Conservation (phyloP, 1,284 basidiomycete species). For the Apiotrichum laibachii region DNA sequence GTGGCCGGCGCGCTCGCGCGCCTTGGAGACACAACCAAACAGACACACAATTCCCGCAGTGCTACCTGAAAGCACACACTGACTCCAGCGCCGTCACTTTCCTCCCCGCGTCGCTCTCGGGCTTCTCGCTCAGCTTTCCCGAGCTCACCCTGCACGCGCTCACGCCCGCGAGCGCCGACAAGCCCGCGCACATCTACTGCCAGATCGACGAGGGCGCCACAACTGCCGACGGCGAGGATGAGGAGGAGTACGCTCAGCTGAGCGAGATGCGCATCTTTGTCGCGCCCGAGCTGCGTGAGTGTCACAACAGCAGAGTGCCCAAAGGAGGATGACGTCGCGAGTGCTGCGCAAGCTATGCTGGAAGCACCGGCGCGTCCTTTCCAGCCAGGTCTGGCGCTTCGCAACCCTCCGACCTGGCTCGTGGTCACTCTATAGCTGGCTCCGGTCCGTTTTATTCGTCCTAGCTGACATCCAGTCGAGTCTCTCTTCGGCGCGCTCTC, state of each 20-base stretch:
- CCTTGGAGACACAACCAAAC: no score
- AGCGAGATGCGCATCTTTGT: constrained; percentile 74
- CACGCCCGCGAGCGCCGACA: constrained; percentile 57
- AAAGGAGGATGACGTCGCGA: background rate
- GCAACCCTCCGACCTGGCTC: no score
- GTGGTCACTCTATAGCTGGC: no score
- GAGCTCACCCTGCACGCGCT: constrained; percentile 84
- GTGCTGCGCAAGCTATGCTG: no score
- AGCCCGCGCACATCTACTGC: constrained; percentile 72
- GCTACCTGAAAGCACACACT: no score
- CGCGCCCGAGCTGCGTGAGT: constrained; percentile 62
- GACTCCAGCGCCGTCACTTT: constrained; percentile 67
- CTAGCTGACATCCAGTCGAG: constrained; percentile 61
- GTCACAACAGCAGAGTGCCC: background rate
- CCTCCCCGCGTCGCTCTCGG: constrained; percentile 59
- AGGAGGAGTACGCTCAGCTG: constrained; percentile 61
- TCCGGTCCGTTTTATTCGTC: background rate
- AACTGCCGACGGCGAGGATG: constrained; percentile 33
- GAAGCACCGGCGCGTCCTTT: no score
- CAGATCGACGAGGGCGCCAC: constrained; percentile 67
- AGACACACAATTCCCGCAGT: no score
- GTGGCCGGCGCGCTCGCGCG: no score
- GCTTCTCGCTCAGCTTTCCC: constrained; percentile 78
- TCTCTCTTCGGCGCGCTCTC: constrained; percentile 84
- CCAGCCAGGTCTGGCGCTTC: background rate